Conservation (phyloP, 192 early-diverging fungal genomes). For the Coemansia pectinata region DNA sequence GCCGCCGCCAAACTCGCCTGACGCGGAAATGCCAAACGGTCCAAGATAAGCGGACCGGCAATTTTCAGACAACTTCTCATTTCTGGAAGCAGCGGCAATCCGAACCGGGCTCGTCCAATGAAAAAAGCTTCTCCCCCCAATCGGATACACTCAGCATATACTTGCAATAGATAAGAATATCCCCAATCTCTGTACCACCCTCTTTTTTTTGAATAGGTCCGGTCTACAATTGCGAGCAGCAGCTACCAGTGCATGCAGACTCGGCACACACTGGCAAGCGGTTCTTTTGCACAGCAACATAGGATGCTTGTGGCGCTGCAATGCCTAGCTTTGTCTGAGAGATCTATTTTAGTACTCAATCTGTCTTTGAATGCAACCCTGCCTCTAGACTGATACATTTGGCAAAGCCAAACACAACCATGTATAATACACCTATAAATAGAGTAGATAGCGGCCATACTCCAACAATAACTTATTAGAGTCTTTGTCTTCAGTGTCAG, state of each 20-base stretch:
- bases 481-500: background rate
- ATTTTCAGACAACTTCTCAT: conserved; percentile 5
- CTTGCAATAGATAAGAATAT: background rate
- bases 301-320: background rate
- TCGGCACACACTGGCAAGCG: background rate
- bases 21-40: background rate
- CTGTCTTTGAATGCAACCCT: background rate
- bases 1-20: background rate
- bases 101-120: conserved; percentile 1
- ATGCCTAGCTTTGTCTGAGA: background rate
- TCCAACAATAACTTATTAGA: background rate
- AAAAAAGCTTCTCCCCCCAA: background rate
- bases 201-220: background rate
- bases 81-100: conserved; percentile 7
- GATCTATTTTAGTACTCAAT: background rate
- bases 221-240: background rate
- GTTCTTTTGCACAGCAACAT: background rate
- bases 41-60: background rate
- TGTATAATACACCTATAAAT: conserved; percentile 6
- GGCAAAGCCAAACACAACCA: background rate
- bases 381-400: background rate
- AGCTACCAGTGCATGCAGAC: background rate
- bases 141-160: background rate
- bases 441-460: background rate
- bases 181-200: conserved; percentile 1